Evolutionary conservation across 345 rosid species (phyloP).

Genomic region (Acer negundo): DNA sequence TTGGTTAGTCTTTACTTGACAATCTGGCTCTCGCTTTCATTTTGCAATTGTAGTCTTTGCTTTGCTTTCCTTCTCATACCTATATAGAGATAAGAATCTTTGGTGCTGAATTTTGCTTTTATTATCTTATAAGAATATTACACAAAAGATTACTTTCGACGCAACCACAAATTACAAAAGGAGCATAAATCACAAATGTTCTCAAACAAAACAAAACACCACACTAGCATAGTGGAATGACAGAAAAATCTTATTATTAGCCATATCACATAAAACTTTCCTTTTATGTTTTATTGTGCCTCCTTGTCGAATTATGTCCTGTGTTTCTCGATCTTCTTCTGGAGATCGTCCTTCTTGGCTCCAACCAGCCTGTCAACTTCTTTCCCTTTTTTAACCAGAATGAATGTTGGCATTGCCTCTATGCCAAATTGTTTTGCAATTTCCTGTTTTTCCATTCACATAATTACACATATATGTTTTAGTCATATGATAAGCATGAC

Average conservation of each 20-base stretch:
- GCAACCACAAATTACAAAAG: background rate
- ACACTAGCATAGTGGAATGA: no score
- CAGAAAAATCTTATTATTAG: background rate
- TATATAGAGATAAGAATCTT: background rate
- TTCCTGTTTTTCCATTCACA: slow-evolving; percentile 39
- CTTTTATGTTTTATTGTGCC: background rate
- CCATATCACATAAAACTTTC: background rate
- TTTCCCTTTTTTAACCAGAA: slow-evolving; percentile 63
- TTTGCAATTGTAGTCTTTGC: background rate
- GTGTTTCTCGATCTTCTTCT: slow-evolving; percentile 58
- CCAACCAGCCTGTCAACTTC: slow-evolving; percentile 63
- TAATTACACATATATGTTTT: background rate
- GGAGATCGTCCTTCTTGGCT: slow-evolving; percentile 51
- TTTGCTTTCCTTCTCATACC: background rate
- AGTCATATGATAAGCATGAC: background rate
- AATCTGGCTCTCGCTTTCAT: background rate
- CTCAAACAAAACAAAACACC: no score
- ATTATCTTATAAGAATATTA: background rate
- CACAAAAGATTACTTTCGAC: background rate
- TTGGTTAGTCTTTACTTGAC: background rate
- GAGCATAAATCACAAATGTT: no score
- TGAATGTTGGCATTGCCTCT: slow-evolving; percentile 54
- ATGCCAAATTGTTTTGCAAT: slow-evolving; percentile 44
- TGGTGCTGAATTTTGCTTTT: background rate
- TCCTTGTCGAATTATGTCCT: slow-evolving; percentile 6